Evolutionary conservation across 1,284 basidiomycete species (phyloP).

Genomic region (Ganoderma resinaceum): DNA sequence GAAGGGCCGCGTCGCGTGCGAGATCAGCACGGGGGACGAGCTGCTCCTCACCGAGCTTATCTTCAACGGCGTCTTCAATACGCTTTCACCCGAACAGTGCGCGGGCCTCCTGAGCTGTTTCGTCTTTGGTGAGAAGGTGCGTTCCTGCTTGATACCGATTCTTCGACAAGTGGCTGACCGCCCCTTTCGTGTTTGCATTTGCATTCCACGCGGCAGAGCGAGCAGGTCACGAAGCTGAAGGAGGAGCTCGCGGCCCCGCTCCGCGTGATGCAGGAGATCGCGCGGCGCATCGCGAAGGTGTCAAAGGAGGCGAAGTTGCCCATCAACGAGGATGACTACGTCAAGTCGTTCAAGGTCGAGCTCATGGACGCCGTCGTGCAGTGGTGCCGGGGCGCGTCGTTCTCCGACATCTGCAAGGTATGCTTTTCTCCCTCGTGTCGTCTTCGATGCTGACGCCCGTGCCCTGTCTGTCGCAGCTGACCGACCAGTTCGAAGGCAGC

Average conservation of each 20-base stretch:
- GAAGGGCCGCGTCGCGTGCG: constrained; percentile 98
- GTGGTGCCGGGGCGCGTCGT: constrained; percentile 98
- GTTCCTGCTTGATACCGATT: background rate
- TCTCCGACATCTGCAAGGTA: constrained; percentile 96
- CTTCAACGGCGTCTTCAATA: constrained; percentile 96
- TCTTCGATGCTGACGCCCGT: background rate
- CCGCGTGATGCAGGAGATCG: constrained; percentile 94
- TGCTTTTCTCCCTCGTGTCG: constrained; percentile 29
- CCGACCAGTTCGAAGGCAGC: constrained; percentile 96
- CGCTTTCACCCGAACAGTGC: constrained; percentile 89
- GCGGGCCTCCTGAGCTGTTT: constrained; percentile 95
- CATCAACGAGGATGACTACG: constrained; percentile 94
- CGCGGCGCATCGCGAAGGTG: constrained; percentile 93
- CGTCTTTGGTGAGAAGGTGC: constrained; percentile 95
- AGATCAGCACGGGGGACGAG: constrained; percentile 98
- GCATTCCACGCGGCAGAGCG: constrained; percentile 65
- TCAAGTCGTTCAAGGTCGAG: constrained; percentile 96
- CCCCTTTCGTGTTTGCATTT: background rate
- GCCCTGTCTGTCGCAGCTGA: constrained; percentile 61
- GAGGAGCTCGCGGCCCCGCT: constrained; percentile 94
- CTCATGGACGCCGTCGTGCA: constrained; percentile 97
- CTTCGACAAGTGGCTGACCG: constrained; percentile 7
- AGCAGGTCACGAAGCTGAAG: constrained; percentile 85
- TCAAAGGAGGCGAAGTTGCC: constrained; percentile 92
- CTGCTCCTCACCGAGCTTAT: constrained; percentile 96